A percentile compares a stretch with the other conserved stretches of the same genome.
phyloP scores from a whole-genome alignment of 345 rosid species.

The Syzygium grande region DNA sequence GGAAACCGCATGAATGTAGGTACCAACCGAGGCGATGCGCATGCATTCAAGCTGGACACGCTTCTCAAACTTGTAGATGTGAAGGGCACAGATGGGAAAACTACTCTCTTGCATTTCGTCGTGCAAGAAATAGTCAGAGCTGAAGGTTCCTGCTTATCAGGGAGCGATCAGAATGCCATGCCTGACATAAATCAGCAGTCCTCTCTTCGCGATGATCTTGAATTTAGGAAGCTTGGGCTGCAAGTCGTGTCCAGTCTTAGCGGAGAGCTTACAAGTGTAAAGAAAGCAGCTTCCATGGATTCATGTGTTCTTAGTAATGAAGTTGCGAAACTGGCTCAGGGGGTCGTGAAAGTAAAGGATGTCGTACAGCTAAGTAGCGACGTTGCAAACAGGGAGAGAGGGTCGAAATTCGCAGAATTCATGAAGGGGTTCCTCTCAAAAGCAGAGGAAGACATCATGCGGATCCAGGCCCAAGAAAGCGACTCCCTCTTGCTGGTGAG shows the following conservation, averaged over 20 bases:
- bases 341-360: slow-evolving; percentile 48
- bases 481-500: slow-evolving; percentile 41
- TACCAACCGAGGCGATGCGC: slow-evolving; percentile 91
- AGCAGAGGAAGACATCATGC: slow-evolving; percentile 60
- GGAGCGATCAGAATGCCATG: slow-evolving; percentile 9
- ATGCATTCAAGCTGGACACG: slow-evolving; percentile 93
- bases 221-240: slow-evolving; percentile 73
- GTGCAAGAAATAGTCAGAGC: slow-evolving; percentile 81
- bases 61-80: slow-evolving; percentile 82
- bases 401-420: slow-evolving; percentile 40
- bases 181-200: slow-evolving; percentile 27
- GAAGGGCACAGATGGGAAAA: slow-evolving; percentile 85
- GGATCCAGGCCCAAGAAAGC: slow-evolving; percentile 39
- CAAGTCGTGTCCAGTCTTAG: slow-evolving; percentile 77
- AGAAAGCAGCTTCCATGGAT: slow-evolving; percentile 91
- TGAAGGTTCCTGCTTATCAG: slow-evolving; percentile 60
- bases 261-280: slow-evolving; percentile 70
- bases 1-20: slow-evolving; percentile 95
- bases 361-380: slow-evolving; percentile 33
- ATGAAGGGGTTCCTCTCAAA: slow-evolving; percentile 56
- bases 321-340: slow-evolving; percentile 39
- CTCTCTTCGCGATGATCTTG: slow-evolving; percentile 48
- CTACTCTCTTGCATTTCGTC: slow-evolving; percentile 84
- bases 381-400: slow-evolving; percentile 11
- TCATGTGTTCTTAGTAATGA: slow-evolving; percentile 54